A percentile compares a stretch with the other conserved stretches of the same genome.
Evolutionary conservation across 1,284 basidiomycete species (phyloP).

Genomic region (Pseudozyma flocculosa): DNA sequence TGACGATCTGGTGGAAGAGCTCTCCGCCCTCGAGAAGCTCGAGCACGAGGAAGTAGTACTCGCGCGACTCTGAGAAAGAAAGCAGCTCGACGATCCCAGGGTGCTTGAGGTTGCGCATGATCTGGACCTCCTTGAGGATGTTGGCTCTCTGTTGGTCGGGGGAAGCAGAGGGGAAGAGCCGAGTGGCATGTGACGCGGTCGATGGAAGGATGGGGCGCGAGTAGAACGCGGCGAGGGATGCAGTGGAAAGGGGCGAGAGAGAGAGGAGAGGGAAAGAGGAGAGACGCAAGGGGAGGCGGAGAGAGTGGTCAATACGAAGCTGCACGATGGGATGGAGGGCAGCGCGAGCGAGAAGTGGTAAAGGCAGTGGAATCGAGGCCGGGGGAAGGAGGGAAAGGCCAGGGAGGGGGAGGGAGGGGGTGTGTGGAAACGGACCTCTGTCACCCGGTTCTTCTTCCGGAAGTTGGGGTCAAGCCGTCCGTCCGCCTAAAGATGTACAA

Average conservation of each 20-base stretch:
- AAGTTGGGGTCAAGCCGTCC: conserved; percentile 47
- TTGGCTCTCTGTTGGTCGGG: conserved; percentile 76
- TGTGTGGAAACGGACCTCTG: conserved; percentile 48
- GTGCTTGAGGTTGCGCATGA: conserved; percentile 94
- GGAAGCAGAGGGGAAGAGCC: conserved; percentile 16
- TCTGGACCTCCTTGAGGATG: conserved; percentile 99
- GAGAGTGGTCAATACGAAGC: background rate
- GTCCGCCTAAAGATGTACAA: conserved; percentile 17
- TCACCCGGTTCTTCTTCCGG: conserved; percentile 55
- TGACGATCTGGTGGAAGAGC: conserved; percentile 99
- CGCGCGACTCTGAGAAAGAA: conserved; percentile 71
- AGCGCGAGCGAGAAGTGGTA: conserved; percentile 4
- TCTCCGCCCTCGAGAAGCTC: conserved; percentile 84
- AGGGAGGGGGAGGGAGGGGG: conserved; percentile 4
- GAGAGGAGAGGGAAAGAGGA: conserved; percentile 1
- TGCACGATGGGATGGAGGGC: no score
- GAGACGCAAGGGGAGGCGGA: background rate
- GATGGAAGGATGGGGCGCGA: no score
- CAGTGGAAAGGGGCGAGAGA: no score
- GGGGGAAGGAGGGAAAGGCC: background rate
- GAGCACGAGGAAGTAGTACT: conserved; percentile 91
- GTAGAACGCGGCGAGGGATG: no score
- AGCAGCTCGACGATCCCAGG: conserved; percentile 72
- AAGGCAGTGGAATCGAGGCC: no score
- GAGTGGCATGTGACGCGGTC: no score